phyloP scores from a whole-genome alignment of 495 filamentous ascomycete genomes.

The Penicillium tannophilum region DNA sequence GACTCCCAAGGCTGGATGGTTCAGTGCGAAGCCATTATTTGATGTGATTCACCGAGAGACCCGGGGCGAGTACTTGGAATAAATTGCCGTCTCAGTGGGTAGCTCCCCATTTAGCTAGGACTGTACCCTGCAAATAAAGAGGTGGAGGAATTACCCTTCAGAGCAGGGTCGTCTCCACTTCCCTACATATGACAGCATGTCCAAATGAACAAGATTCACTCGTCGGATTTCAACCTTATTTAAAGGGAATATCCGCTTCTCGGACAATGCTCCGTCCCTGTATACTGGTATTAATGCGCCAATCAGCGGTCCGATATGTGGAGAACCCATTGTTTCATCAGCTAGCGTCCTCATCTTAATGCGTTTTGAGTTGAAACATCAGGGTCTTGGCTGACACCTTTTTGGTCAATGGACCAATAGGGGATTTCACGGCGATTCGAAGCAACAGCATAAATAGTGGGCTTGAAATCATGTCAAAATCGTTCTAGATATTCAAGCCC shows the following conservation, averaged over 20 bases:
- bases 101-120: neutral
- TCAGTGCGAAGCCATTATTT: conserved; percentile 73
- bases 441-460: neutral
- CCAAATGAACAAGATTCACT: neutral
- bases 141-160: neutral
- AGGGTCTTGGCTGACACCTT: neutral
- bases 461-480: neutral
- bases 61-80: conserved; percentile 58
- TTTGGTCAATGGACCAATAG: neutral
- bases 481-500: neutral
- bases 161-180: neutral
- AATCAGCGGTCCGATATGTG: conserved; percentile 6
- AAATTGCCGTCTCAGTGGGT: conserved; percentile 8
- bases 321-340: conserved; percentile 8
- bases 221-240: conserved; percentile 5
- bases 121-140: neutral
- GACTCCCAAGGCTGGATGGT: conserved; percentile 63
- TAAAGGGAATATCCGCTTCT: neutral
- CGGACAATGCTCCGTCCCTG: conserved; percentile 3
- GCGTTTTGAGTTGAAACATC: conserved; percentile 16
- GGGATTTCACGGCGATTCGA: neutral
- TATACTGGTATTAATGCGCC: conserved; percentile 15
- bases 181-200: neutral
- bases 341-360: conserved; percentile 1
- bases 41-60: conserved; percentile 71